phyloP scores from a whole-genome alignment of 345 rosid species.

The Citrus inodora region DNA sequence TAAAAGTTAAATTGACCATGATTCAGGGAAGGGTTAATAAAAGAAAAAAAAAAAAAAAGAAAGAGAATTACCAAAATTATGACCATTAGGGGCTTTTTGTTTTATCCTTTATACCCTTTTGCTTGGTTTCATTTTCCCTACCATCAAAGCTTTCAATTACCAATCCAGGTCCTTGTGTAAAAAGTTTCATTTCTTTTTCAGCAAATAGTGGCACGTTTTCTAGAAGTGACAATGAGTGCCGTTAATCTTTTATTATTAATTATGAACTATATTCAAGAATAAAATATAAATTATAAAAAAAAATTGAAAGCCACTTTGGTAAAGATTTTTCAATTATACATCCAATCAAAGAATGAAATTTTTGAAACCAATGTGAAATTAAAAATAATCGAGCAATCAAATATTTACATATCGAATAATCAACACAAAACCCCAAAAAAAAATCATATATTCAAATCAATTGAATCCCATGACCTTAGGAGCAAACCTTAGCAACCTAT shows the following conservation, averaged over 20 bases:
- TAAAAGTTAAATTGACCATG: neutral
- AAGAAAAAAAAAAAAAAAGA: too few relatives aligned
- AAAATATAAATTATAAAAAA: too few relatives aligned
- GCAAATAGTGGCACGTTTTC: neutral
- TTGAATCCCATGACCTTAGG: constrained; percentile 40
- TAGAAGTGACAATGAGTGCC: neutral
- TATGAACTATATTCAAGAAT: too few relatives aligned
- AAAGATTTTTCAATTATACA: neutral
- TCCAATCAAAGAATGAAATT: neutral
- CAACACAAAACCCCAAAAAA: neutral
- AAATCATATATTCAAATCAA: neutral
- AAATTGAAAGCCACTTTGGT: too few relatives aligned
- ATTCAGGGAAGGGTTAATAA: too few relatives aligned
- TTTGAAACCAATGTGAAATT: too few relatives aligned
- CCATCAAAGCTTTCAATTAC: neutral
- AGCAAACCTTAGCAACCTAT: constrained; percentile 50
- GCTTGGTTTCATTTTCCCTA: neutral
- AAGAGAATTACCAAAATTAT: neutral
- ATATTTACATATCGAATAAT: neutral
- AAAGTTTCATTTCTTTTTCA: neutral
- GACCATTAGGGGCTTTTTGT: neutral
- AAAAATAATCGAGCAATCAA: neutral
- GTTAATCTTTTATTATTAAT: neutral
- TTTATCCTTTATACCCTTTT: neutral
- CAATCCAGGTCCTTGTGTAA: neutral